A percentile compares a stretch with the other conserved stretches of the same genome.
Evolutionary conservation across 441 rosid species (phyloP).

Genomic region (Erodium moschatum): DNA sequence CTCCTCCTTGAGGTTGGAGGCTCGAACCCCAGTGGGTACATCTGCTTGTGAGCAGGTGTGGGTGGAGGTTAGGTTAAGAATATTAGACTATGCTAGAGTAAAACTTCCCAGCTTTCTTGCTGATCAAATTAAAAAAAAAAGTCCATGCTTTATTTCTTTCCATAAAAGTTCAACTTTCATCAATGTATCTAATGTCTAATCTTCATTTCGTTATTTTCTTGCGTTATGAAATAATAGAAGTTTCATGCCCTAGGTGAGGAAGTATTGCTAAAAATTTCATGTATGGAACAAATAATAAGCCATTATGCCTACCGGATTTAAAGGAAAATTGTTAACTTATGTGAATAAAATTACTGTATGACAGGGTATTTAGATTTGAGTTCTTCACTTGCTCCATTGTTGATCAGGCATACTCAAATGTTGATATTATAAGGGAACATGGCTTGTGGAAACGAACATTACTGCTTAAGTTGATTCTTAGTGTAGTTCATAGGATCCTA

Average conservation of each 20-base stretch:
- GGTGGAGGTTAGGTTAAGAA: too few species aligned
- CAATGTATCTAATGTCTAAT: slow-evolving; percentile 2
- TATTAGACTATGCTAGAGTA: too few species aligned
- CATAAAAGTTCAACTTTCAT: neutral
- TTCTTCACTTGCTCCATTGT: neutral
- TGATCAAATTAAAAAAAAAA: too few species aligned
- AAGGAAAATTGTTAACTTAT: neutral
- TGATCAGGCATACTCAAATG: neutral
- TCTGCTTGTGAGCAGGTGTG: too few species aligned
- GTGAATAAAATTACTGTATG: neutral
- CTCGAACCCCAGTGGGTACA: too few species aligned
- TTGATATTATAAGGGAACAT: neutral
- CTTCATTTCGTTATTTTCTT: neutral
- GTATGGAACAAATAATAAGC: neutral
- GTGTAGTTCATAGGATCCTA: neutral
- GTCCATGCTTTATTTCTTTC: neutral
- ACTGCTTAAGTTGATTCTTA: neutral
- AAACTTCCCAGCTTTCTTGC: too few species aligned
- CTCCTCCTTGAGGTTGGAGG: too few species aligned
- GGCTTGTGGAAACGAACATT: neutral
- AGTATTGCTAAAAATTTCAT: neutral
- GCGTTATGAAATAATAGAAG: slow-evolving; percentile 5
- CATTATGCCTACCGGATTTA: neutral
- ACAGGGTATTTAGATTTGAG: neutral
- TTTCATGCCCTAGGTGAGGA: slow-evolving; percentile 10